These are phyloP conservation scores for Chlorella sp. DNA, from an alignment of 139 green algal species.

Conservation along the genomic window DNA sequence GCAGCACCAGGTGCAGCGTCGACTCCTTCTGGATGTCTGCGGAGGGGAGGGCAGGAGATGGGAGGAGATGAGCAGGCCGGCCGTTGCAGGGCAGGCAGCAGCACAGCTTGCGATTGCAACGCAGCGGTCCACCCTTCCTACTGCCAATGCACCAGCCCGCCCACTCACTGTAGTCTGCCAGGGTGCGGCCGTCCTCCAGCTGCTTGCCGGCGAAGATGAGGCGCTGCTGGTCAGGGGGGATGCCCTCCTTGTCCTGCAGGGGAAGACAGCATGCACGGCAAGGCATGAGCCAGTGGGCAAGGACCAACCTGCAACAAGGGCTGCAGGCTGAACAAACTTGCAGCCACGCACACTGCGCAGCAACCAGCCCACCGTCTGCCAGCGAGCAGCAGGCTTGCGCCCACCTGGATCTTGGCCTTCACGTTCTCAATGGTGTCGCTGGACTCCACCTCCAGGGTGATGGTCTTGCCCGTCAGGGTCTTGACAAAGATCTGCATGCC, in stretches of 20 bases:
- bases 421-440: conserved; percentile 93
- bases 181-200: conserved; percentile 94
- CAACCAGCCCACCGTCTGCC: neutral
- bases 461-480: conserved; percentile 92
- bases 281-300: neutral
- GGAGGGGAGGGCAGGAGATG: no score
- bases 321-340: no score
- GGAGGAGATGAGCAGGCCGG: no score
- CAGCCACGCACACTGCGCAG: no score
- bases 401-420: conserved; percentile 88
- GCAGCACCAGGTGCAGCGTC: conserved; percentile 98
- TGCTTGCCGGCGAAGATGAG: conserved; percentile 98
- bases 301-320: no score
- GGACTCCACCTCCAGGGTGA: conserved; percentile 91
- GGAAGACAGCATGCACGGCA: neutral
- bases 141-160: no score
- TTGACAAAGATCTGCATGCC: conserved; percentile 90
- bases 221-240: conserved; percentile 95
- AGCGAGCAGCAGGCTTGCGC: neutral
- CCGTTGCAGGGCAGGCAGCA: no score
- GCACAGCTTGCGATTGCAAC: no score
- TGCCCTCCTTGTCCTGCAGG: conserved; percentile 82
- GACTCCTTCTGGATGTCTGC: conserved; percentile 95
- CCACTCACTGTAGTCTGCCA: conserved; percentile 90
- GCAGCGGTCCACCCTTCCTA: no score